Percentiles rank a stretch among this genome's conserved stretches.
These are phyloP conservation scores for Pestalotiopsis sp. DNA, from an alignment of 2,329 filamentous ascomycete genomes.

Conservation along the genomic window DNA sequence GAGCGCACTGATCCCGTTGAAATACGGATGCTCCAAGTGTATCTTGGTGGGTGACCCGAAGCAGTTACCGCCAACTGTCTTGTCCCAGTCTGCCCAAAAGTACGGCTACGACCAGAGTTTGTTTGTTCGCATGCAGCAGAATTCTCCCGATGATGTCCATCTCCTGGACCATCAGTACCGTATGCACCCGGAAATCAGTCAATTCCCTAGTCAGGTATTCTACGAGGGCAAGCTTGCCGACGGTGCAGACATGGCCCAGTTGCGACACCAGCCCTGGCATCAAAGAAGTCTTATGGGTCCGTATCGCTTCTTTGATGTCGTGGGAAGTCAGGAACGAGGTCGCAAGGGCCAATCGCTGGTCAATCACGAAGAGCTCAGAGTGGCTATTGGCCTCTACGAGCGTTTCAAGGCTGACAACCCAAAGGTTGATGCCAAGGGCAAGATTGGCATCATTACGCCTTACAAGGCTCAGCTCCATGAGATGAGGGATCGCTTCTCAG, in stretches of 20 bases:
- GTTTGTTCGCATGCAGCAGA: slow-evolving; percentile 97
- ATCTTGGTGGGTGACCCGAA: slow-evolving; percentile 98
- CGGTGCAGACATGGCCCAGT: slow-evolving; percentile 76
- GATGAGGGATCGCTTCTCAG: slow-evolving; percentile 74
- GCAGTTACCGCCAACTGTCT: slow-evolving; percentile 91
- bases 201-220: slow-evolving; percentile 87
- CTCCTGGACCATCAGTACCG: slow-evolving; percentile 97
- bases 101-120: slow-evolving; percentile 98
- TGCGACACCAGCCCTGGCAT: slow-evolving; percentile 86
- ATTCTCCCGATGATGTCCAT: slow-evolving; percentile 85
- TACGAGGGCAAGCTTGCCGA: slow-evolving; percentile 89
- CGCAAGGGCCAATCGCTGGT: slow-evolving; percentile 85
- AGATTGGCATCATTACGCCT: slow-evolving; percentile 95
- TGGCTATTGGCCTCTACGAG: slow-evolving; percentile 83
- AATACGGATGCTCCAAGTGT: slow-evolving; percentile 96
- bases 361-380: slow-evolving; percentile 84
- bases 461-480: slow-evolving; percentile 92
- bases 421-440: slow-evolving; percentile 72
- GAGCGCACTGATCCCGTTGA: slow-evolving; percentile 92
- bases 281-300: slow-evolving; percentile 78
- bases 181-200: slow-evolving; percentile 97
- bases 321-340: slow-evolving; percentile 83
- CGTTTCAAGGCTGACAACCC: slow-evolving; percentile 75
- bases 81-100: slow-evolving; percentile 87
- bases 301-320: slow-evolving; percentile 96